Base-by-base conservation (phyloP, 2,329 filamentous ascomycete species). In the Nakataea oryzae region DNA sequence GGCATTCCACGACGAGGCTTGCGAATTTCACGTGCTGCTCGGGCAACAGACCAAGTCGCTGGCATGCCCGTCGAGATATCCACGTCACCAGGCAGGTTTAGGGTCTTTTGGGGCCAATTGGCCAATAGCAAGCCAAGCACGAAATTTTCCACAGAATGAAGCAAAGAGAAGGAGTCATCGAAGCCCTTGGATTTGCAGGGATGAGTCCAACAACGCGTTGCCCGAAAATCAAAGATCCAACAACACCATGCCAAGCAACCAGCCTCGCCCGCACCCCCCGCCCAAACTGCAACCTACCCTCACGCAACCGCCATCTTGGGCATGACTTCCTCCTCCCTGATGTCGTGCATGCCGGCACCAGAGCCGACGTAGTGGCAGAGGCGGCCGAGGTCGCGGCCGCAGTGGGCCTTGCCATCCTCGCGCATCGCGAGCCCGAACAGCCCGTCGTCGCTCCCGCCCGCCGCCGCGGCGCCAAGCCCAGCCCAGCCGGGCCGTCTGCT, bases 401-500 rank as follows among this genome's bases (percentile, higher is more conserved):
- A 69, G 30, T 69, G 72, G 8, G 73, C 73, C 30, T 71, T 69
- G 62, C 69, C 72, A 21, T 69, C 68, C 32, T 69, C 69, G 66
- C 73, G 75, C 5, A 69, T 67, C 67, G 74, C 72, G 5, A 75
- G 69, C 0, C 72, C 73, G 14, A 70, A 66, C 28, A 75, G 69
- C 0, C 73, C 73, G 12, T 71, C 69, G 58, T 69, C 72, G 27
- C 71, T 69, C 24, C 69, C 70, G 26, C 63, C 63, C 30, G 30
- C 41, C 2, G 70, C 72, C 3, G 72, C 71, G 29, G 72, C 70
- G 0, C 74, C 75, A 7, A 77, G 70, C 0, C 71, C 74, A 0
- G 75, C 77, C 76, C 75, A 77, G 68, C 75, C 77, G 17, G 74
- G 69, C 11, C 75, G 69, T 65, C 72, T 73, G 41, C 62, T 66